Evolutionary conservation across 306 rosid species (phyloP), one percentile per base, ranked within the genome.

Genomic region (Trifolium pratense): DNA sequence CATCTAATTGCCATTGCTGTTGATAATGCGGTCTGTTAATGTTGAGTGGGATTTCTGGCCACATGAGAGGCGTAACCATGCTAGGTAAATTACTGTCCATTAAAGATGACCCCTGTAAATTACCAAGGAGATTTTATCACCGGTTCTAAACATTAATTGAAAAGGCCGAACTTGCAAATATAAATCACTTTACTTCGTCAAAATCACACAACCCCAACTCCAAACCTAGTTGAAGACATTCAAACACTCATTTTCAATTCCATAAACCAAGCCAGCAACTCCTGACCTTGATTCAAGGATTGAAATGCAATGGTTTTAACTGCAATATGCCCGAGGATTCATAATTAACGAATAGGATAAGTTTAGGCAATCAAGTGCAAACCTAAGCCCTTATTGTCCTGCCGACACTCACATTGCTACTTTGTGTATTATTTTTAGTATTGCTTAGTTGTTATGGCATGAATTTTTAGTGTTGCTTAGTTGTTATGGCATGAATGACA

Each of bases 21-120:
- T 86, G 98, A 81, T 78, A 87, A 64, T 81, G 96, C 73, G 84
- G 87, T 77, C 93, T 82, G 84, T 75, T 86, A 48, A 83, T 85
- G 64, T 74, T 89, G 75, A 78, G 56, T 15, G 90, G 82, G 71
- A 71, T 72, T 76, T 93, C 97, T 0, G 97, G 86, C 93, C 96
- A 88, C 81, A 78, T 66, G 66, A 81, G 66, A 43, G 97, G 91
- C 7, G 90, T 29, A 65, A 75, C 84, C 90, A 89, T 82, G 86
- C 78, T 46, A 66, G 94, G 73, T 68, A 85, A 74, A 86, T 76
- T 85, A 67, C 86, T 74, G 61, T 86, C 93, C 75, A 82, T 74
- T 69, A 87, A 76, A 71, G 89, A 83, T 55, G 82, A 75, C 66
- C 84, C 82, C 98, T 93, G 90, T 75, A 75, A 79, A 68, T 82